Evolutionary conservation across 2,329 filamentous ascomycete species (phyloP).

Genomic region (Pseudopithomyces chartarum): DNA sequence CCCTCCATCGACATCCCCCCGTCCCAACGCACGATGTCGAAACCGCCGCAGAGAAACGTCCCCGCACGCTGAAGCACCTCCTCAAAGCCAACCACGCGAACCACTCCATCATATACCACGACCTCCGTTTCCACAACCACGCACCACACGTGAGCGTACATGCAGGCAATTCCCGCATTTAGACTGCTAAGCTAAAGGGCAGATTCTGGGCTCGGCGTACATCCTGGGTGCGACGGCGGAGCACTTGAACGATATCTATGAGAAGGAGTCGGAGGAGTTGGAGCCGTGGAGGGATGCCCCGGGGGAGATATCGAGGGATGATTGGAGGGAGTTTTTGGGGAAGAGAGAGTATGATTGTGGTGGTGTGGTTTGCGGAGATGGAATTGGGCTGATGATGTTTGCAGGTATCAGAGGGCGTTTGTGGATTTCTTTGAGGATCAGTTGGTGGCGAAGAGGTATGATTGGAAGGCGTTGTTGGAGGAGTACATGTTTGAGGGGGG

Average conservation of each 20-base stretch:
- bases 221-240: slow-evolving; percentile 75
- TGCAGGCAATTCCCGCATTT: slow-evolving; percentile 17
- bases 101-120: slow-evolving; percentile 79
- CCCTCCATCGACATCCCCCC: slow-evolving; percentile 61
- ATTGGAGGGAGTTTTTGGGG: slow-evolving; percentile 87
- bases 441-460: slow-evolving; percentile 75
- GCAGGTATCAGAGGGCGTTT: slow-evolving; percentile 82
- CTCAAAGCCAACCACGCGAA: slow-evolving; percentile 91
- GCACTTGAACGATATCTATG: slow-evolving; percentile 81
- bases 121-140: slow-evolving; percentile 80
- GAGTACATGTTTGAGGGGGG: slow-evolving; percentile 77
- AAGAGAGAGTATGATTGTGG: slow-evolving; percentile 65
- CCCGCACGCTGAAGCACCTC: slow-evolving; percentile 85
- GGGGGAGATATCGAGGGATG: slow-evolving; percentile 77
- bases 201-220: slow-evolving; percentile 82
- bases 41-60: slow-evolving; percentile 75
- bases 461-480: slow-evolving; percentile 79
- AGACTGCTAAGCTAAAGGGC: slow-evolving; percentile 37
- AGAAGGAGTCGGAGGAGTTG: slow-evolving; percentile 71
- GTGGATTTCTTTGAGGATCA: slow-evolving; percentile 96
- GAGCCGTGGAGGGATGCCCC: slow-evolving; percentile 86
- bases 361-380: neutral
- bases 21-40: slow-evolving; percentile 81
- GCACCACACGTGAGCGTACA: slow-evolving; percentile 67
- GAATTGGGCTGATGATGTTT: slow-evolving; percentile 14